phyloP scores from a whole-genome alignment of 2,329 filamentous ascomycete species.

The Botryotinia calthae region DNA sequence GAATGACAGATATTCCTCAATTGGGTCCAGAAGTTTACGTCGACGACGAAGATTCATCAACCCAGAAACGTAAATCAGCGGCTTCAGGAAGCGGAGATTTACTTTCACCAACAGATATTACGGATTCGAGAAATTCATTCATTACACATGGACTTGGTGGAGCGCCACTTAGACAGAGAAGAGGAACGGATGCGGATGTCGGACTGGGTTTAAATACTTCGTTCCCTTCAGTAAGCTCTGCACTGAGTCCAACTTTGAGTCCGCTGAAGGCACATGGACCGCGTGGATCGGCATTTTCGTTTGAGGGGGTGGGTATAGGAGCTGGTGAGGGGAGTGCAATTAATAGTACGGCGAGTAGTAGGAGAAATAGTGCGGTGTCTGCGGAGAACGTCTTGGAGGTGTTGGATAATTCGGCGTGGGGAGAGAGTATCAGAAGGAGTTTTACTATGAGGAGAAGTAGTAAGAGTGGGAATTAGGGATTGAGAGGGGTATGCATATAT shows the following conservation, averaged over 20 bases:
- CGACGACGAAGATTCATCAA: conserved; percentile 63
- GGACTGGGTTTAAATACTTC: conserved; percentile 11
- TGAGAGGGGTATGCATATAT: background rate
- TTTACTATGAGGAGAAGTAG: conserved; percentile 63
- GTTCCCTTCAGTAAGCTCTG: conserved; percentile 26
- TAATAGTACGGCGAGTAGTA: conserved; percentile 47
- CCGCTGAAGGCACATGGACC: conserved; percentile 37
- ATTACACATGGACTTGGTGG: conserved; percentile 36
- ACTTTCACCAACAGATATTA: conserved; percentile 32
- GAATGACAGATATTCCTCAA: conserved; percentile 75
- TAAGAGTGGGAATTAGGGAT: background rate
- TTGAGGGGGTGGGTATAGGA: conserved; percentile 27
- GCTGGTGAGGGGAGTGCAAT: conserved; percentile 24
- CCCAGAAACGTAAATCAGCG: conserved; percentile 26
- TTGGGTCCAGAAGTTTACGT: conserved; percentile 87
- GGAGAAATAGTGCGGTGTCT: conserved; percentile 67
- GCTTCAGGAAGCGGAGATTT: conserved; percentile 24
- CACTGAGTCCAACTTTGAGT: conserved; percentile 26
- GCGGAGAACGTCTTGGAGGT: conserved; percentile 78
- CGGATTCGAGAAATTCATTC: conserved; percentile 33
- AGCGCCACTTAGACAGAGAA: conserved; percentile 27
- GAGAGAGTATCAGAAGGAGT: conserved; percentile 85
- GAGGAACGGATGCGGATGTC: conserved; percentile 25
- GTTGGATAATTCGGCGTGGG: conserved; percentile 87
- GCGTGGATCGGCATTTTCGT: conserved; percentile 38